These are phyloP conservation scores for Pythium dissimile DNA, from an alignment of 352 stramenopile genomes.

Conservation along the genomic window DNA sequence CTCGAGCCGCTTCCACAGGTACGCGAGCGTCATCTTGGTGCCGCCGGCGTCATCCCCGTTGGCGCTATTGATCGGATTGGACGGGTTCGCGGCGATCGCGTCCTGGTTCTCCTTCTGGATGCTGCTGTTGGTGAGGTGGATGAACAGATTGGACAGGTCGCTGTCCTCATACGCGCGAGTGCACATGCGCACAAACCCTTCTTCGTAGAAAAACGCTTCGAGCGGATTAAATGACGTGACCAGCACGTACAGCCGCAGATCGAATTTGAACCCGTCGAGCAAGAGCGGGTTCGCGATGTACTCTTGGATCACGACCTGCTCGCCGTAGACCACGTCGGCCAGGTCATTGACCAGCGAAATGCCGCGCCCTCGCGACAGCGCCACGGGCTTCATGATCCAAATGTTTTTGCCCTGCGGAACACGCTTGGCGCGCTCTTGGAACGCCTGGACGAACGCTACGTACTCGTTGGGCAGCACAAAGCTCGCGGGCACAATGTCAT, in stretches of 20 bases:
- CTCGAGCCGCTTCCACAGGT: conserved; percentile 69
- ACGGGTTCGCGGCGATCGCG: conserved; percentile 34
- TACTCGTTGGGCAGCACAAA: conserved; percentile 94
- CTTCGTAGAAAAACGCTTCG: conserved; percentile 92
- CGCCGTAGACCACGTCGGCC: conserved; percentile 82
- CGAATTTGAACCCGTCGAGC: conserved; percentile 90
- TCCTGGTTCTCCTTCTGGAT: conserved; percentile 88
- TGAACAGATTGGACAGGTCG: conserved; percentile 78
- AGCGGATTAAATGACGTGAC: conserved; percentile 93
- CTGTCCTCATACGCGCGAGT: conserved; percentile 78
- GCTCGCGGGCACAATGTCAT: conserved; percentile 90
- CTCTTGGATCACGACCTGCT: conserved; percentile 87
- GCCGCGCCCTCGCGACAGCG: conserved; percentile 88
- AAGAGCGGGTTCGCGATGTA: conserved; percentile 89
- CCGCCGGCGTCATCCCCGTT: conserved; percentile 46
- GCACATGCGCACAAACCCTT: conserved; percentile 91
- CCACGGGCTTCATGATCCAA: conserved; percentile 95
- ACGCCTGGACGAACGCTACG: conserved; percentile 85
- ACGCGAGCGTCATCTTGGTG: conserved; percentile 81
- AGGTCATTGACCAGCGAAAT: conserved; percentile 91
- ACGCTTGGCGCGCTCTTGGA: conserved; percentile 43
- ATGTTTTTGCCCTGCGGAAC: conserved; percentile 62
- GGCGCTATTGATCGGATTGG: conserved; percentile 41
- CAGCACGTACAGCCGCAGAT: conserved; percentile 92
- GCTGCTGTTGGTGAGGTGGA: conserved; percentile 95